Evolutionary conservation across 2,329 filamentous ascomycete species (phyloP).

Genomic region (Myriosclerotinia duriaeana): DNA sequence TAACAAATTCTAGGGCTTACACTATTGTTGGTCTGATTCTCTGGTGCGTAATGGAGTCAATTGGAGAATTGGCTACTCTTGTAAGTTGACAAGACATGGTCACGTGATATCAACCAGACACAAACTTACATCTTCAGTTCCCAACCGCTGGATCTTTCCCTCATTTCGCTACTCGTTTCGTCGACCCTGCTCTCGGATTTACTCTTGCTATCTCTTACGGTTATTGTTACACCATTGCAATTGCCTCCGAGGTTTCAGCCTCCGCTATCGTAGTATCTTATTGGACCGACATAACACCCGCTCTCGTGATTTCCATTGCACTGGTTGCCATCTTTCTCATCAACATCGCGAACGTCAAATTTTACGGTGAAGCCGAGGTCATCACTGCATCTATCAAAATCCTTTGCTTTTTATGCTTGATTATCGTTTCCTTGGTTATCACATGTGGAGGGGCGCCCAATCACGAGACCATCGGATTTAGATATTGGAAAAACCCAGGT

Average conservation of each 20-base stretch:
- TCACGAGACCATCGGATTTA: slow-evolving; percentile 60
- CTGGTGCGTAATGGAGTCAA: slow-evolving; percentile 41
- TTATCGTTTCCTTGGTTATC: slow-evolving; percentile 62
- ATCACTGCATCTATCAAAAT: slow-evolving; percentile 84
- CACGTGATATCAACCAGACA: not conserved
- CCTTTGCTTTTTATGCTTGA: slow-evolving; percentile 60
- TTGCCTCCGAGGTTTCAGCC: slow-evolving; percentile 83
- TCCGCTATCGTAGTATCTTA: slow-evolving; percentile 80
- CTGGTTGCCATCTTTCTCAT: slow-evolving; percentile 71
- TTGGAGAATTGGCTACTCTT: slow-evolving; percentile 40
- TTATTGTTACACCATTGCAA: slow-evolving; percentile 46
- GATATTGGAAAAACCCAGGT: slow-evolving; percentile 68
- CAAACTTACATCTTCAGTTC: slow-evolving; percentile 30
- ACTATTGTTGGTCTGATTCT: slow-evolving; percentile 43
- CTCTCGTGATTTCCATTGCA: slow-evolving; percentile 81
- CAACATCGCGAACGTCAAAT: slow-evolving; percentile 84
- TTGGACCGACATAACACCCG: slow-evolving; percentile 61
- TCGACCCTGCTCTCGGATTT: slow-evolving; percentile 42
- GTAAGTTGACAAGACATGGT: slow-evolving; percentile 15
- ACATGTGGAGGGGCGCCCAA: slow-evolving; percentile 63
- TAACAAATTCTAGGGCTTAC: slow-evolving; percentile 40
- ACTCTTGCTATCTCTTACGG: slow-evolving; percentile 40
- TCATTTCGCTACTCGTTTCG: slow-evolving; percentile 40
- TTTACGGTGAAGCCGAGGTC: slow-evolving; percentile 87
- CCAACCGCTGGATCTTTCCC: slow-evolving; percentile 41